These are phyloP conservation scores for Saccharum hybrid DNA, from an alignment of 202 grass and related monocot genomes.

Conservation along the genomic window DNA sequence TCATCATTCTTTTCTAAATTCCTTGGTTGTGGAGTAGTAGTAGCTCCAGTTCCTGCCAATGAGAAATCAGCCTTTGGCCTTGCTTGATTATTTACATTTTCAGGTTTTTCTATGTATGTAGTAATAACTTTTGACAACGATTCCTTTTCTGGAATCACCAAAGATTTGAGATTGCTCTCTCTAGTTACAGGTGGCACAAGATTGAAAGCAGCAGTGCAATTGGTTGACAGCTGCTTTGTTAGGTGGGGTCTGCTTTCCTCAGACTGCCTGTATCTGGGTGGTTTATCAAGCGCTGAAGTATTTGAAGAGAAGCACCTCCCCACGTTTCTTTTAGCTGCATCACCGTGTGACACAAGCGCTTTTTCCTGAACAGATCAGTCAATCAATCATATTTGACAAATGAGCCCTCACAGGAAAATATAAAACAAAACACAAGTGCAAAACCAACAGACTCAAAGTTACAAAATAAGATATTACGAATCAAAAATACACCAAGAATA, in stretches of 20 bases:
- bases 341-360: constrained; percentile 36
- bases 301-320: constrained; percentile 32
- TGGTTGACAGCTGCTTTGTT: constrained; percentile 41
- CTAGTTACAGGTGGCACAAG: constrained; percentile 26
- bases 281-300: constrained; percentile 48
- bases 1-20: constrained; percentile 34
- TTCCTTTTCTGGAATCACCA: constrained; percentile 33
- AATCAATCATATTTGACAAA: constrained; percentile 20
- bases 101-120: constrained; percentile 15
- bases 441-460: constrained; percentile 25
- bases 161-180: constrained; percentile 25
- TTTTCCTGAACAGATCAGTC: constrained; percentile 62
- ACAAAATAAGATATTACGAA: constrained; percentile 7
- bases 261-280: constrained; percentile 41
- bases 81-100: constrained; percentile 42
- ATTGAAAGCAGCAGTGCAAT: constrained; percentile 33
- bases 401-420: constrained; percentile 25
- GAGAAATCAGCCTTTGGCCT: constrained; percentile 17
- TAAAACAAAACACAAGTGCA: constrained; percentile 11
- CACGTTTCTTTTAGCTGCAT: constrained; percentile 49
- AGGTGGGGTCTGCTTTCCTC: constrained; percentile 40
- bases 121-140: constrained; percentile 13
- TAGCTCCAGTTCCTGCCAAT: constrained; percentile 35
- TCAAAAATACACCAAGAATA: constrained; percentile 27
- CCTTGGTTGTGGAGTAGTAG: constrained; percentile 11